Percentiles rank a stretch among this genome's conserved stretches.
Conservation (phyloP, 768 basidiomycete species). For the Pleurotus citrinopileatus region DNA sequence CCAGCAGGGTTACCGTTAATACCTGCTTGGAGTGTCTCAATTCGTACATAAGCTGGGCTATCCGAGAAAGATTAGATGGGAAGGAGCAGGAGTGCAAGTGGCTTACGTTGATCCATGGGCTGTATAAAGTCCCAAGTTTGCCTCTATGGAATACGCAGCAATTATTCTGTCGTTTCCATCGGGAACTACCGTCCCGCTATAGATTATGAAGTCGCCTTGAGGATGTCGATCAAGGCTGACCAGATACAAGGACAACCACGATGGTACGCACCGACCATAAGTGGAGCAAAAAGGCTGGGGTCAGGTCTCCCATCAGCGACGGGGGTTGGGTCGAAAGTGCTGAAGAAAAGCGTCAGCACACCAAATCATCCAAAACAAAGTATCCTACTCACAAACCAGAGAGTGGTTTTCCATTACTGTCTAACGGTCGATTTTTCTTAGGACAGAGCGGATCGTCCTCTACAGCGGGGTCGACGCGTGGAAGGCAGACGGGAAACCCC, state of each 20-base stretch:
- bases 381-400: constrained; percentile 13
- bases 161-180: constrained; percentile 12
- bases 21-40: constrained; percentile 14
- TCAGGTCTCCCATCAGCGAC: constrained; percentile 15
- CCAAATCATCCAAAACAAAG: neutral
- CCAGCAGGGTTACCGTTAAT: constrained; percentile 17
- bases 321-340: constrained; percentile 16
- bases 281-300: constrained; percentile 16
- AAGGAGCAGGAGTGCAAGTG: neutral
- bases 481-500: constrained; percentile 14
- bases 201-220: constrained; percentile 19
- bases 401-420: constrained; percentile 11
- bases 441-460: constrained; percentile 15
- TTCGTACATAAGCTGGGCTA: constrained; percentile 15
- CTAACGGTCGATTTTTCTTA: constrained; percentile 14
- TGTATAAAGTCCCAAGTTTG: constrained; percentile 18
- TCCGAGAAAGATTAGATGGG: too few species aligned
- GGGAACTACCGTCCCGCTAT: constrained; percentile 15
- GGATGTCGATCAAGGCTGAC: neutral
- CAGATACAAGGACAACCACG: neutral
- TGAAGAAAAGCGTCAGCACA: constrained; percentile 4
- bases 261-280: constrained; percentile 4
- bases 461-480: constrained; percentile 13
- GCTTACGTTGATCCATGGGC: constrained; percentile 16
- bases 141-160: constrained; percentile 16